Evolutionary conservation across 371 early-diverging fungal species (phyloP).

Genomic region (Rhizopus arrhizus): DNA sequence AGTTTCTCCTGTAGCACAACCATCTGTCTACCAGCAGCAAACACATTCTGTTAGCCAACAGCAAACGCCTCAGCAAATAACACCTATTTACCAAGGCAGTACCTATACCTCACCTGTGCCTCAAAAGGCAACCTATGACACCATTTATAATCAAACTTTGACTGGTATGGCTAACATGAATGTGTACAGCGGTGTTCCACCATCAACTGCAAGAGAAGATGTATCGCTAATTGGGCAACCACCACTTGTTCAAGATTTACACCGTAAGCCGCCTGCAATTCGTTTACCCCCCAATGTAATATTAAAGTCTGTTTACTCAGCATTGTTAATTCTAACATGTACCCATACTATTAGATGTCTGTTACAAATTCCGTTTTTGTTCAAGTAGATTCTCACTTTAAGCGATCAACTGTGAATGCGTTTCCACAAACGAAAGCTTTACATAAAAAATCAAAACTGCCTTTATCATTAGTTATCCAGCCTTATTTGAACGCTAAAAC

Average conservation of each 20-base stretch:
- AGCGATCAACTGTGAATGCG: constrained; percentile 75
- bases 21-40: constrained; percentile 6
- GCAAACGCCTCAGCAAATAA: background rate
- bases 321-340: no score
- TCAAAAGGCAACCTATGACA: background rate
- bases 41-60: background rate
- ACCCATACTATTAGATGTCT: constrained; percentile 14
- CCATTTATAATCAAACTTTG: constrained; percentile 16
- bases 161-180: constrained; percentile 38
- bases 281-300: constrained; percentile 45
- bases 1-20: constrained; percentile 9
- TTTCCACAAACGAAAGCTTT: constrained; percentile 68
- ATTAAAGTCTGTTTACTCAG: no score
- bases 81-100: background rate
- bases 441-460: constrained; percentile 72
- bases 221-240: constrained; percentile 55
- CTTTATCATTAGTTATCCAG: constrained; percentile 74
- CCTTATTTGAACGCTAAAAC: constrained; percentile 60
- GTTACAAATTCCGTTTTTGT: constrained; percentile 43
- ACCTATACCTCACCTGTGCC: constrained; percentile 11
- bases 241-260: constrained; percentile 52
- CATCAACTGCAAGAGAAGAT: constrained; percentile 22
- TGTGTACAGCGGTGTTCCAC: constrained; percentile 8
- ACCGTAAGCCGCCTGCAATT: constrained; percentile 37
- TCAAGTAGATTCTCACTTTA: constrained; percentile 58